Evolutionary conservation across 2,329 filamentous ascomycete genomes (phyloP).

Genomic region (Ophiostoma novo-ulmi): DNA sequence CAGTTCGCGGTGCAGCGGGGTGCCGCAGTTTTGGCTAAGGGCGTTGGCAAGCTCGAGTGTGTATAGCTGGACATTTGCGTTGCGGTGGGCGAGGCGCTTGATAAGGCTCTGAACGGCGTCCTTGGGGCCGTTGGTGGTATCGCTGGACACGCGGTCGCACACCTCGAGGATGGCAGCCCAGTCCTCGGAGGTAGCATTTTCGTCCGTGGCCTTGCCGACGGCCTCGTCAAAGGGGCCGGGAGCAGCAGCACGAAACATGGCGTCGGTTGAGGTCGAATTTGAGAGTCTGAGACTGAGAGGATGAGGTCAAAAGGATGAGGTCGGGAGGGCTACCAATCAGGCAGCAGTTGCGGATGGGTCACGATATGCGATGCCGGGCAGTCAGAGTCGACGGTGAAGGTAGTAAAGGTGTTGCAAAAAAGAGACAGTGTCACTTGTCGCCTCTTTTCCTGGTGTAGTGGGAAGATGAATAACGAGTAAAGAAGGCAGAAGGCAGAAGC

Average conservation of each 20-base stretch:
- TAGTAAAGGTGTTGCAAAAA: neutral
- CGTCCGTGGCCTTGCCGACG: conserved; percentile 78
- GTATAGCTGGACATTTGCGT: conserved; percentile 94
- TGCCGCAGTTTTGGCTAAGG: conserved; percentile 85
- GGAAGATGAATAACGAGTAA: neutral
- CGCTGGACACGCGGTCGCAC: conserved; percentile 54
- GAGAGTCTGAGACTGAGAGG: neutral
- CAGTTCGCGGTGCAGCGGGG: conserved; percentile 80
- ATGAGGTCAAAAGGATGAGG: conserved; percentile 1
- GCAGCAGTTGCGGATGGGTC: conserved; percentile 18
- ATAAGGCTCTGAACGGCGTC: conserved; percentile 87
- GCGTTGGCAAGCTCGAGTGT: conserved; percentile 91
- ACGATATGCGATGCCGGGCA: neutral
- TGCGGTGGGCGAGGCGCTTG: conserved; percentile 84
- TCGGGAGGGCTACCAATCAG: conserved; percentile 19
- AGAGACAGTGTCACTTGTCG: neutral
- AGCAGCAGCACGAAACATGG: conserved; percentile 56
- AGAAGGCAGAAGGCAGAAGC: neutral
- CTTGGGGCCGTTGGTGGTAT: conserved; percentile 58
- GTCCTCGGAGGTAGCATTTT: conserved; percentile 85
- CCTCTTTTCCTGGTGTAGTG: neutral
- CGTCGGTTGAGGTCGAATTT: conserved; percentile 23
- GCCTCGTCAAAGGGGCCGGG: conserved; percentile 55
- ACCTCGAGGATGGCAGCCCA: conserved; percentile 62
- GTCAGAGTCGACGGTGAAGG: neutral